Base-by-base conservation (phyloP, 257 asterid species). In the Forsythia suspensa region DNA sequence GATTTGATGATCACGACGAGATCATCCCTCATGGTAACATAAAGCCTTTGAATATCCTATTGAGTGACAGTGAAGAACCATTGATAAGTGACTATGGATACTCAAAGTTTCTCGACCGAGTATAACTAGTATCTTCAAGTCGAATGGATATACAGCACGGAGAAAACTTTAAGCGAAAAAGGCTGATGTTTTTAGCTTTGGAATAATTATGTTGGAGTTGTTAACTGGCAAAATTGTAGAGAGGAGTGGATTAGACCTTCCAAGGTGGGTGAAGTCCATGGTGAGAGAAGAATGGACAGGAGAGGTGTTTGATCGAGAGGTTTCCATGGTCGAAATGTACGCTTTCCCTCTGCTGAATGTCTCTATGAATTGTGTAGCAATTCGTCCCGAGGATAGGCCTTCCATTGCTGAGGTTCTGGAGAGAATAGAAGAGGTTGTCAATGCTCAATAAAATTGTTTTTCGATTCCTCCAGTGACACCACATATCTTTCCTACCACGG, bases 251-350 rank as follows among this genome's bases (percentile, higher is more conserved):
- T 63, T 80, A 65, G 90, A 88, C 74, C 85, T 88, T 34, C 83
- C 80, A 4, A 82, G 71, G 63, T 86, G 92, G 92, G 92, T 84
- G 82, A 79, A 71, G 80, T 72, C 86, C 52, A 84, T 39, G 39
- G 88, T 87, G 70, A 70, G 88, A 73, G 89, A 81, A 57, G 90
- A 87, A 43, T 87, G 90, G 90, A 87, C 90, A 0, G 90, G 90
- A 74, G 90, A 83, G 36, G 87, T 86, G 37, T 83, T 88, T 70
- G 90, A 88, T 20, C 42, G 75, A 71, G 80, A 83, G 46, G 80
- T 74, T 9, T 55, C 65, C 21, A 6, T 6, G 10, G 65, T 6
- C 65, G 86, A 63, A 73, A 86, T 80, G 77, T 88, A 75, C 71
- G 90, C 87, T 55, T 86, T 88, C 73, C 79, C 92, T 24, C 61